Evolutionary conservation across 2,329 filamentous ascomycete genomes (phyloP), one percentile per base, ranked within the genome.

Genomic region (Aphanoascus verrucosus): DNA sequence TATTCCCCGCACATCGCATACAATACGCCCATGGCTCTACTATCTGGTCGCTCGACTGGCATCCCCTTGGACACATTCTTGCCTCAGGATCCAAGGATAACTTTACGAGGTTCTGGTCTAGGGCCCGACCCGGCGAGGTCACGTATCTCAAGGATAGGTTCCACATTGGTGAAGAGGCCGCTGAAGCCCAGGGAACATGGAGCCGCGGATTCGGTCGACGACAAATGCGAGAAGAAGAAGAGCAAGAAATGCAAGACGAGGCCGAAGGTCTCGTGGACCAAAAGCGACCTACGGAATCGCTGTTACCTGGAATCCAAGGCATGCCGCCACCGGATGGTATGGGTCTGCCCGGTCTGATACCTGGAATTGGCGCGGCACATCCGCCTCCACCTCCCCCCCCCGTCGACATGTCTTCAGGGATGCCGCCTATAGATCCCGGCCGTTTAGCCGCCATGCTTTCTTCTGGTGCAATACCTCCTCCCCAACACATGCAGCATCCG

Each of bases 1-100:
- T 98, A 57, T 88, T 88, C 66, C 93, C 93, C 1, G 88, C 89
- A 2, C 91, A 97, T 73, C 85, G 83, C 63, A 73, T 96, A 32
- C 82, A 86, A 6, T 91, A 84, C 64, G 93, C 93, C 0, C 93
- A 98, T 67, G 87, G 94, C 61, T 94, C 90, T 66, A 88, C 89
- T 15, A 93, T 98, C 59, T 98, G 93, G 93, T 94, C 90, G 15
- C 79, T 98, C 48, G 90, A 96, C 72, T 98, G 93, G 90, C 93
- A 98, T 66, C 93, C 93, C 0, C 77, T 97, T 0, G 93, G 93
- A 28, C 93, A 98, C 65, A 91, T 98, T 58, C 79, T 98, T 6
- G 90, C 90, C 0, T 94, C 91, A 1, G 93, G 93, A 11, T 95
- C 90, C 9, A 97, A 98, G 68, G 93, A 98, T 68, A 85, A 93